A percentile compares a stretch with the other conserved stretches of the same genome.
Conservation (phyloP, 1,284 basidiomycete genomes). For the Fomitopsis schrenkii region DNA sequence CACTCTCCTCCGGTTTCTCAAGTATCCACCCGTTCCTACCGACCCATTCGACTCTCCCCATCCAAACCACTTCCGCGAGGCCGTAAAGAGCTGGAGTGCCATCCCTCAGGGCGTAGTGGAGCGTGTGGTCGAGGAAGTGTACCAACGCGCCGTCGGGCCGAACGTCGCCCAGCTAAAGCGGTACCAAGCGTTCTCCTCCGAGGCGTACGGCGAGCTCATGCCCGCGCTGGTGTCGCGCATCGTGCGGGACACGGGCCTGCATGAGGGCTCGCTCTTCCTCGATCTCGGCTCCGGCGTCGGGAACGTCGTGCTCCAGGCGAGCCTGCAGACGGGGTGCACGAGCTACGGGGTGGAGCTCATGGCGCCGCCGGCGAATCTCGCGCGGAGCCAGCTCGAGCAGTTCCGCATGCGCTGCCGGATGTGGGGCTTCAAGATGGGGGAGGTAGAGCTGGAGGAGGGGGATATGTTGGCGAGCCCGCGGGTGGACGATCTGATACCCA, state of each 20-base stretch:
- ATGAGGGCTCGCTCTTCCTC: slow-evolving; percentile 58
- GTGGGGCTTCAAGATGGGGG: slow-evolving; percentile 70
- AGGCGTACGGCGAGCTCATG: slow-evolving; percentile 76
- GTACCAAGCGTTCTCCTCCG: slow-evolving; percentile 72
- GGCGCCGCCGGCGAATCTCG: slow-evolving; percentile 60
- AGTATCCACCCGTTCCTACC: slow-evolving; percentile 51
- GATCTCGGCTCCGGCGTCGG: slow-evolving; percentile 80
- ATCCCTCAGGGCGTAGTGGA: slow-evolving; percentile 58
- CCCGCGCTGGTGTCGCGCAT: slow-evolving; percentile 66
- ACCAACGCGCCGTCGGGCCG: slow-evolving; percentile 74
- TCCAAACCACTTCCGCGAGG: slow-evolving; percentile 45
- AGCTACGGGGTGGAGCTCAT: slow-evolving; percentile 70
- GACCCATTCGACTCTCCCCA: slow-evolving; percentile 41
- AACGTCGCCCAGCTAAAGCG: slow-evolving; percentile 57
- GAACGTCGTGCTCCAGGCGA: slow-evolving; percentile 73
- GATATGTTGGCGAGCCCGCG: slow-evolving; percentile 65
- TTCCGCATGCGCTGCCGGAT: slow-evolving; percentile 62
- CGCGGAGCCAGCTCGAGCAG: slow-evolving; percentile 56
- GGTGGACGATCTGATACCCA: slow-evolving; percentile 54
- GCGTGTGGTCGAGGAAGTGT: slow-evolving; percentile 74
- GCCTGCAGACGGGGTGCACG: slow-evolving; percentile 68
- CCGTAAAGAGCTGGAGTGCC: slow-evolving; percentile 44
- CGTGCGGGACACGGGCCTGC: slow-evolving; percentile 51
- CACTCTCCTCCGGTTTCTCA: slow-evolving; percentile 50
- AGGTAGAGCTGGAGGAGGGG: slow-evolving; percentile 68